These are phyloP conservation scores for Galerina marginata DNA, from an alignment of 768 basidiomycete genomes.

Conservation along the genomic window DNA sequence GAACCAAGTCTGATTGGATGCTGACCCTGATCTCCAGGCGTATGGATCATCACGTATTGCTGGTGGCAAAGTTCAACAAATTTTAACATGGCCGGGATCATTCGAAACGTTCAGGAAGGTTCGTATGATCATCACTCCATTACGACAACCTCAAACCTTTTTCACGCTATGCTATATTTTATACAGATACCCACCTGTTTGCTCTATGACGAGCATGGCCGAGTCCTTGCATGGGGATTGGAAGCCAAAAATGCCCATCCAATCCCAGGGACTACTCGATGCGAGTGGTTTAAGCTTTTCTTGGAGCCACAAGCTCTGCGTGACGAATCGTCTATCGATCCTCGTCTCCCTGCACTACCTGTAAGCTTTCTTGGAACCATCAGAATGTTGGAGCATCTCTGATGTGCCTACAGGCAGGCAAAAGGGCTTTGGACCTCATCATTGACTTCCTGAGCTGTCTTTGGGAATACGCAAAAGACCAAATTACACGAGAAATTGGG, in stretches of 20 bases:
- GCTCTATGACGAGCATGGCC: constrained; percentile 75
- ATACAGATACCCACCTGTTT: constrained; percentile 80
- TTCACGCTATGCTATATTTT: constrained; percentile 4
- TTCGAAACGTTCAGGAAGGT: constrained; percentile 87
- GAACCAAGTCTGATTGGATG: not conserved
- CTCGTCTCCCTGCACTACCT: constrained; percentile 78
- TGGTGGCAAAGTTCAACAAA: constrained; percentile 81
- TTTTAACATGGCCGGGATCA: constrained; percentile 85
- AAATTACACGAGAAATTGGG: constrained; percentile 87
- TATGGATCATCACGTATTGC: constrained; percentile 88
- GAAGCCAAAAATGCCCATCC: constrained; percentile 84
- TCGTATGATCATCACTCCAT: constrained; percentile 11
- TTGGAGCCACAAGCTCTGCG: constrained; percentile 83
- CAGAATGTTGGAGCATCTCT: constrained; percentile 12
- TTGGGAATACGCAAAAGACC: constrained; percentile 87
- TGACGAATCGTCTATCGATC: constrained; percentile 72
- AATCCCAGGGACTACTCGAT: constrained; percentile 62
- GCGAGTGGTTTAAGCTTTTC: constrained; percentile 83
- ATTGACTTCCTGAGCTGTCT: constrained; percentile 82
- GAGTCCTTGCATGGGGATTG: constrained; percentile 83
- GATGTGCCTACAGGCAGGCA: constrained; percentile 59
- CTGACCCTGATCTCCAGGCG: constrained; percentile 52
- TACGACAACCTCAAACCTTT: not conserved
- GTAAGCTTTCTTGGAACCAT: constrained; percentile 46
- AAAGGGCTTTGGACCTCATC: constrained; percentile 79